Evolutionary conservation across 2,329 filamentous ascomycete species (phyloP).

Genomic region (Thelonectria discophora): DNA sequence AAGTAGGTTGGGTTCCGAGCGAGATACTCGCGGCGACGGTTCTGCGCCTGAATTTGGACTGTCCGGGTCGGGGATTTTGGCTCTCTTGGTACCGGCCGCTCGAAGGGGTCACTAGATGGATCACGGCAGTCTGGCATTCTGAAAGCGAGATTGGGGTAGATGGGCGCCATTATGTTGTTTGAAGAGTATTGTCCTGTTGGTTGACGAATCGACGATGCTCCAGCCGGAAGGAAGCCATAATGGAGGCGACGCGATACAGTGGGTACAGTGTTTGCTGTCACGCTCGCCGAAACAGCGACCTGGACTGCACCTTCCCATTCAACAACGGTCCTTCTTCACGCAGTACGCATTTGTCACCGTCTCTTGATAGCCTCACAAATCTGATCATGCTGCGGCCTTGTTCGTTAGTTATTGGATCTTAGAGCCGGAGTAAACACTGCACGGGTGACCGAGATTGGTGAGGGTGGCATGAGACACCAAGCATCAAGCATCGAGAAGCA

Average conservation of each 20-base stretch:
- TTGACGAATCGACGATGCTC: too few relatives aligned
- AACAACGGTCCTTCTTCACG: background rate
- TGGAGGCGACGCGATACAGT: background rate
- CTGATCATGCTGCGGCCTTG: background rate
- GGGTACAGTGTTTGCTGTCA: background rate
- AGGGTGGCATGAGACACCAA: constrained; percentile 4
- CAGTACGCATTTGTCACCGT: too few relatives aligned
- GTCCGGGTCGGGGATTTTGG: constrained; percentile 52
- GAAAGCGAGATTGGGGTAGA: background rate
- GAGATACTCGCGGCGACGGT: constrained; percentile 81
- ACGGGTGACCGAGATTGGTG: background rate
- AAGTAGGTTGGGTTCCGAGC: constrained; percentile 79
- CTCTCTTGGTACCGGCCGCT: constrained; percentile 56
- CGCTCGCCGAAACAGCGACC: background rate
- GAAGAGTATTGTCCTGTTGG: too few relatives aligned
- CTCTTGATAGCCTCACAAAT: background rate
- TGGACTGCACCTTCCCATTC: background rate
- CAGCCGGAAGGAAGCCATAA: background rate
- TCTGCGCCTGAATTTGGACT: constrained; percentile 69
- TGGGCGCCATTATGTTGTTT: too few relatives aligned
- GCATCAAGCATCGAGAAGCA: background rate
- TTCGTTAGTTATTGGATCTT: background rate
- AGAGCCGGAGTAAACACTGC: background rate
- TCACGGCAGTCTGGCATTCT: background rate
- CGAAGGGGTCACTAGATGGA: constrained; percentile 15